phyloP scores from a whole-genome alignment of 2,329 filamentous ascomycete species.

The Pseudocercospora pini-densiflorae region DNA sequence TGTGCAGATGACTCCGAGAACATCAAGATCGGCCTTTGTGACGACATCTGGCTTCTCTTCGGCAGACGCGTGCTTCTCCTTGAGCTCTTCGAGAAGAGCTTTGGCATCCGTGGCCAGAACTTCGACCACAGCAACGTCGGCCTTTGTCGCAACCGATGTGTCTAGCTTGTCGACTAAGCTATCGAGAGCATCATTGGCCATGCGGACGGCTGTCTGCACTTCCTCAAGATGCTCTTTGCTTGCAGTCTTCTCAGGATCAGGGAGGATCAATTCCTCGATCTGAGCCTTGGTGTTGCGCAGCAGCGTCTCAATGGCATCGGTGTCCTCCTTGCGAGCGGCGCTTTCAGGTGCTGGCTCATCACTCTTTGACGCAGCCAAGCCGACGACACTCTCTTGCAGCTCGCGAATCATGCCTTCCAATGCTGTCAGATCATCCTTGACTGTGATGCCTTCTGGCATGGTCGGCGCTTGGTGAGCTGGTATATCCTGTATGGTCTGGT shows the following conservation, averaged over 20 bases:
- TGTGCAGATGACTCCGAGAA: constrained; percentile 78
- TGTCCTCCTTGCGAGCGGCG: constrained; percentile 76
- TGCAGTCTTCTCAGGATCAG: constrained; percentile 71
- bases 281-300: constrained; percentile 87
- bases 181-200: constrained; percentile 74
- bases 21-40: constrained; percentile 79
- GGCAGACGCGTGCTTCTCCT: constrained; percentile 46
- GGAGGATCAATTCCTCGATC: constrained; percentile 74
- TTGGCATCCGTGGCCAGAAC: constrained; percentile 79
- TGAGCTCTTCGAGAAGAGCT: constrained; percentile 71
- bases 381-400: constrained; percentile 66
- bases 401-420: constrained; percentile 54
- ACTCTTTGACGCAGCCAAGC: constrained; percentile 49
- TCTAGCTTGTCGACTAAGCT: constrained; percentile 70
- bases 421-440: constrained; percentile 58
- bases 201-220: constrained; percentile 70
- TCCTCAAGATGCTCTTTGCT: constrained; percentile 64
- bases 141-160: constrained; percentile 70
- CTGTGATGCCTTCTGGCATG: constrained; percentile 42
- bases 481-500: constrained; percentile 56
- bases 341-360: constrained; percentile 49
- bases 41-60: constrained; percentile 61
- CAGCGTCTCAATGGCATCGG: constrained; percentile 87
- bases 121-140: constrained; percentile 78
- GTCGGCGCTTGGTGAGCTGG: constrained; percentile 47